These are phyloP conservation scores for Solanum sejunctum DNA, from an alignment of 257 asterid genomes.

Conservation along the genomic window DNA sequence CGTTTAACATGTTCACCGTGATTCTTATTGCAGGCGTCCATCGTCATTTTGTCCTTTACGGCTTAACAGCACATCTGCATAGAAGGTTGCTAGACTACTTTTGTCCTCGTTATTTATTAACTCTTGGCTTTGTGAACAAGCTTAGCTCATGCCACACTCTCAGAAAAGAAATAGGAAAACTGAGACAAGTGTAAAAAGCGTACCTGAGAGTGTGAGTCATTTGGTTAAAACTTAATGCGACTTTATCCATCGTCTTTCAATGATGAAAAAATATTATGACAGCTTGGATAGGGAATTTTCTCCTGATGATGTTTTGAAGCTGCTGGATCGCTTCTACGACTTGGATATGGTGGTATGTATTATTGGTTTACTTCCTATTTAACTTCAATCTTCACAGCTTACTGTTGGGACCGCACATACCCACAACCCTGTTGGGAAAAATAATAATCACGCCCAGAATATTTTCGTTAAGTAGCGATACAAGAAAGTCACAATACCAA, in stretches of 20 bases:
- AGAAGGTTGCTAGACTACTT: conserved; percentile 39
- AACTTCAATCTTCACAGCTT: background rate
- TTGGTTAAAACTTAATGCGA: no score
- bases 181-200: background rate
- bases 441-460: no score
- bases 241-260: background rate
- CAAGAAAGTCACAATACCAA: no score
- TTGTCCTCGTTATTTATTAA: background rate
- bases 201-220: background rate
- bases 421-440: no score
- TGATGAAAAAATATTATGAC: conserved; percentile 1
- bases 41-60: conserved; percentile 43
- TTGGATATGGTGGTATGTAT: conserved; percentile 80
- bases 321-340: conserved; percentile 81
- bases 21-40: conserved; percentile 53
- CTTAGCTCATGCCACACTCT: background rate
- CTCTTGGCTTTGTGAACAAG: background rate
- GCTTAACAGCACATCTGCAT: conserved; percentile 19
- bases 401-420: no score
- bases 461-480: no score
- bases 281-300: conserved; percentile 68
- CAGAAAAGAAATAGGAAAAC: background rate
- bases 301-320: conserved; percentile 65
- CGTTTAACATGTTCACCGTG: background rate
- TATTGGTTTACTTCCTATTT: background rate